Evolutionary conservation across 306 rosid species (phyloP).

Genomic region (Ochetophila trinervis): DNA sequence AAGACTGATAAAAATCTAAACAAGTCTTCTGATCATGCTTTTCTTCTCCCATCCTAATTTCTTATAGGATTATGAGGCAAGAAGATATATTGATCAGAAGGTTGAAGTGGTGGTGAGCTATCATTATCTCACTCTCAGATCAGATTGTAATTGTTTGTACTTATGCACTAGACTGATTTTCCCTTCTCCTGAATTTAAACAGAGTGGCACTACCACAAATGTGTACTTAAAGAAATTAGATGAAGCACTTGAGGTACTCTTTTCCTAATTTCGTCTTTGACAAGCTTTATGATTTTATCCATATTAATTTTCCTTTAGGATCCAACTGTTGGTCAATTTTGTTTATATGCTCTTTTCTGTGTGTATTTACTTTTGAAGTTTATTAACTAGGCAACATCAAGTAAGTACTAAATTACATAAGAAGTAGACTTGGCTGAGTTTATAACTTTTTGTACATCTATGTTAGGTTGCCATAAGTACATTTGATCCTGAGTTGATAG

Average conservation of each 20-base stretch:
- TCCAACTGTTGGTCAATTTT: too few species aligned
- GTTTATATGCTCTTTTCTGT: background rate
- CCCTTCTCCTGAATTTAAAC: constrained; percentile 25
- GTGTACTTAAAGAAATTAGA: constrained; percentile 76
- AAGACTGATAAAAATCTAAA: background rate
- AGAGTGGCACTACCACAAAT: constrained; percentile 75
- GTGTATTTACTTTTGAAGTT: background rate
- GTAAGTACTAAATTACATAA: background rate
- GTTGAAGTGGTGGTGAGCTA: constrained; percentile 77
- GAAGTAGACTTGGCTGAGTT: background rate
- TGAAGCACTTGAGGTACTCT: constrained; percentile 72
- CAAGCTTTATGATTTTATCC: constrained; percentile 3
- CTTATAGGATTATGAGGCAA: constrained; percentile 74
- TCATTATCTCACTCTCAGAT: constrained; percentile 21
- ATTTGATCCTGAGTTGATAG: constrained; percentile 71
- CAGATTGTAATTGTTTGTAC: constrained; percentile 21
- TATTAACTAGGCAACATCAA: too few species aligned
- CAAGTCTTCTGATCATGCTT: constrained; percentile 1
- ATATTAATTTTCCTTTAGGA: too few species aligned
- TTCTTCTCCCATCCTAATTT: background rate
- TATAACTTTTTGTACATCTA: background rate
- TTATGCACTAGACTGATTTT: constrained; percentile 4
- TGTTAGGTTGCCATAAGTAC: constrained; percentile 57
- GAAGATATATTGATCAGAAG: constrained; percentile 72
- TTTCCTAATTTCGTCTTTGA: constrained; percentile 7